phyloP scores from a whole-genome alignment of 1,139 yeast species.

The Saccharomyces hybrid region DNA sequence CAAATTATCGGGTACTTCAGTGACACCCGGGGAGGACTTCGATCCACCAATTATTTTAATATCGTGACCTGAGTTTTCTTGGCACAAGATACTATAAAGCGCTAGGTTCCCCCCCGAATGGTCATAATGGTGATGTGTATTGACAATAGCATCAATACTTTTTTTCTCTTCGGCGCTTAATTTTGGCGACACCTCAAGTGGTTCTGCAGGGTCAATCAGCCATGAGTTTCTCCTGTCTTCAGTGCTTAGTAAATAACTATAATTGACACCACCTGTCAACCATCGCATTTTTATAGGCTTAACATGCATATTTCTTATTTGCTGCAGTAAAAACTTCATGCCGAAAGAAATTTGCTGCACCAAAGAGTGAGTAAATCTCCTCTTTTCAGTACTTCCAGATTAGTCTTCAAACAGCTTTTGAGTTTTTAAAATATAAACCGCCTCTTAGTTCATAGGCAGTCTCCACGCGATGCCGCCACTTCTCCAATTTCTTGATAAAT shows the following conservation, averaged over 20 bases:
- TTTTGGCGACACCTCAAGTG: constrained; percentile 45
- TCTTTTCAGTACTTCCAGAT: background rate
- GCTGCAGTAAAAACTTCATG: constrained; percentile 1
- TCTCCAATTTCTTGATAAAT: background rate
- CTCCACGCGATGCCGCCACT: background rate
- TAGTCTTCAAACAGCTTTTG: background rate
- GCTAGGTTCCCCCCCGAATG: constrained; percentile 82
- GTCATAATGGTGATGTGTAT: constrained; percentile 93
- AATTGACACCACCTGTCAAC: constrained; percentile 82
- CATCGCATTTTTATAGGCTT: constrained; percentile 86
- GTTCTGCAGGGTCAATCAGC: constrained; percentile 89
- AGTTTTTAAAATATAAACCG: background rate
- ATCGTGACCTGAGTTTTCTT: constrained; percentile 38
- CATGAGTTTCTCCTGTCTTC: constrained; percentile 61
- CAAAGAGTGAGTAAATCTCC: background rate
- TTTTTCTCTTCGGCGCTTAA: constrained; percentile 33
- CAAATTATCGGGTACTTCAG: constrained; percentile 31
- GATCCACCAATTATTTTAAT: constrained; percentile 67
- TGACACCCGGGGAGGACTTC: constrained; percentile 29
- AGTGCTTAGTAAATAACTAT: constrained; percentile 72
- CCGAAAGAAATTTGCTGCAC: background rate
- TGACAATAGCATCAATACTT: constrained; percentile 65
- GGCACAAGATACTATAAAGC: constrained; percentile 28
- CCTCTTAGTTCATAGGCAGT: background rate
- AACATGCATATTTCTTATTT: constrained; percentile 61